Base-by-base conservation (phyloP, 768 basidiomycete species). In the Lepiota venenata region DNA sequence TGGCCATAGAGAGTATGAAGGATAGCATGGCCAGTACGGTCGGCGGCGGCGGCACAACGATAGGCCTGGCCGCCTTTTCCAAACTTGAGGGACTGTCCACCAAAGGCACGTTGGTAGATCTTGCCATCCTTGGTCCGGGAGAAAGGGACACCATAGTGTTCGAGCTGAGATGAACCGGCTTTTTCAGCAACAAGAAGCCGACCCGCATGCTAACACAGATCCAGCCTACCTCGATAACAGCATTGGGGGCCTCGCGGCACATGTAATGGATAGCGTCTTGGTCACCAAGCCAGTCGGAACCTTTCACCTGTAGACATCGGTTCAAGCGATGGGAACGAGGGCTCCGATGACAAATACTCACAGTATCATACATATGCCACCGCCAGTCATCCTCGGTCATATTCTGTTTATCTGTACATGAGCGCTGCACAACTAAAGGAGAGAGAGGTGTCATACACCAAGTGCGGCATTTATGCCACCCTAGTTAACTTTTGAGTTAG, bases 381-480 rank as follows among this genome's bases (percentile, higher is more conserved):
- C 94, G 77, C 94, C 95, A 98, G 69, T 98, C 94, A 66, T 98
- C 97, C 74, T 99, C 97, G 3, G 94, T 97, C 94, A 98, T 95
- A 75, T 98, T 97, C 86, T 93, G 66, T 35, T 50, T 20, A 42
- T 32, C 41, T 58, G 18, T 49, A 58, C 2, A 56, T 22, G 44
- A 22, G 18, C 27, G 51, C 43, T 40, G 7, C 20, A 39, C 32
- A 32, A 11, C 32, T 32, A 53, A 39, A 58, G 21, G 47, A 59
- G 16, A 15, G 47, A 35, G 1, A 16, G 53, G 15, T 58, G 16
- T 78, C 85, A 62, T 68, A 93, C 91, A 60, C 94, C 94, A 50
- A 97, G 83, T 50, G 94, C 94, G 63, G 94, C 97, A 74, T 99
- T 99, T 70, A 99, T 94, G 69, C 97, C 97, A 63, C 97, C 97